Base-by-base conservation (phyloP, 805 yeast species). In the Monosporozyma aquatica region DNA sequence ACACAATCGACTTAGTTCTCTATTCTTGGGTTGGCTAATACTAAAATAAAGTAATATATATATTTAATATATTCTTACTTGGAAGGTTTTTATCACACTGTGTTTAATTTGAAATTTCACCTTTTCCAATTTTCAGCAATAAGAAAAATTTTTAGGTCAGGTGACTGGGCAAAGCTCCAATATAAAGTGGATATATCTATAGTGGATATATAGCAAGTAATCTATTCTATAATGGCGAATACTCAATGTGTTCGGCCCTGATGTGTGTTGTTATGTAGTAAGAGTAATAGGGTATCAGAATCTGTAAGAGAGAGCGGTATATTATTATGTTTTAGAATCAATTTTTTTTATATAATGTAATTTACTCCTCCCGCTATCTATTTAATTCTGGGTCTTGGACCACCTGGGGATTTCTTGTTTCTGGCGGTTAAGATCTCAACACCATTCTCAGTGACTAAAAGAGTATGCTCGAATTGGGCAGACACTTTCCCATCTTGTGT, bases 391-490 rank as follows among this genome's bases (percentile, higher is more conserved):
- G 74, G 65, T 43, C 79, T 62, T 27, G 95, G 75, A 1, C 97
- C 97, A 44, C 97, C 98, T 4, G 97, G 97, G 28, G 94, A 81
- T 49, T 70, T 69, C 49, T 79, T 80, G 42, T 71, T 72, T 62
- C 97, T 76, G 1, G 87, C 94, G 20, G 95, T 82, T 52, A 92
- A 72, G 13, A 90, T 80, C 68, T 92, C 98, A 22, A 79, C 84
- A 17, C 98, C 98, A 41, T 78, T 81, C 58, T 89, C 97, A 6
- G 98, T 92, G 30, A 92, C 92, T 45, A 92, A 65, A 58, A 92
- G 56, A 59, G 94, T 90, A 61, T 92, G 97, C 65, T 92, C 95
- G 55, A 92, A 92, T 64, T 92, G 98, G 1, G 98, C 97, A 54
- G 90, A 80, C 46, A 75, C 69, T 56, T 77, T 76, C 42, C 98